Percentiles rank a stretch among this genome's conserved stretches.
Evolutionary conservation across 1,284 basidiomycete species (phyloP).

Genomic region (Ceratobasidium theobromae): DNA sequence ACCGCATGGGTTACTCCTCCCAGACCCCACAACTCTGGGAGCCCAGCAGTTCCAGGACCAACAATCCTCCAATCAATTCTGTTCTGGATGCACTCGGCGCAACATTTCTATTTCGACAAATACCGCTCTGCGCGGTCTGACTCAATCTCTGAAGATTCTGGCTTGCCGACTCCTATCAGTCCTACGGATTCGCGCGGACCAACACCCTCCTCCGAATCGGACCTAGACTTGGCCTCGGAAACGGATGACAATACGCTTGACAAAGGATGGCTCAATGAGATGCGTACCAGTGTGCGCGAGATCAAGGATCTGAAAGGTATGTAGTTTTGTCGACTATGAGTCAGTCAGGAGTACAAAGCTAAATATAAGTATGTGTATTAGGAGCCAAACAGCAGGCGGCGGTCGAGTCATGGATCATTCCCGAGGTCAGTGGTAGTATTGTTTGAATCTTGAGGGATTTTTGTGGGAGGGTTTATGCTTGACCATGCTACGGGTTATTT

Average conservation of each 20-base stretch:
- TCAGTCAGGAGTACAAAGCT: not conserved
- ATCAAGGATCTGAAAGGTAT: constrained; percentile 28
- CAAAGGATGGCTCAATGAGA: constrained; percentile 26
- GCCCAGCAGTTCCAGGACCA: constrained; percentile 4
- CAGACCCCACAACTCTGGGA: constrained; percentile 16
- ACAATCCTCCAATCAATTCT: constrained; percentile 24
- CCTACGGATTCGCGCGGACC: not conserved
- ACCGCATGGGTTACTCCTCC: constrained; percentile 23
- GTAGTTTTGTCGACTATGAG: not conserved
- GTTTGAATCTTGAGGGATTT: no score
- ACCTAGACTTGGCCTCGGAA: constrained; percentile 18
- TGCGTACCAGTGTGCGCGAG: constrained; percentile 14
- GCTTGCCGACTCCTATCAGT: not conserved
- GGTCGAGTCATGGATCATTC: constrained; percentile 17
- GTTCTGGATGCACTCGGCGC: constrained; percentile 24
- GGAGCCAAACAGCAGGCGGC: not conserved
- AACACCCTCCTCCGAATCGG: constrained; percentile 2
- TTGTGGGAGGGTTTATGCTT: no score
- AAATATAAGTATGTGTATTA: not conserved
- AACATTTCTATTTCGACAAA: constrained; percentile 5
- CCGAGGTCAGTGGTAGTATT: constrained; percentile 30
- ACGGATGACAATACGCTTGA: constrained; percentile 28
- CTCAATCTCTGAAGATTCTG: not conserved
- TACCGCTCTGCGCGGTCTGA: not conserved
- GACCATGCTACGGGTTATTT: no score